Evolutionary conservation across 1,284 basidiomycete species (phyloP), one percentile per base, ranked within the genome.

Genomic region (Austroboletus niveus): DNA sequence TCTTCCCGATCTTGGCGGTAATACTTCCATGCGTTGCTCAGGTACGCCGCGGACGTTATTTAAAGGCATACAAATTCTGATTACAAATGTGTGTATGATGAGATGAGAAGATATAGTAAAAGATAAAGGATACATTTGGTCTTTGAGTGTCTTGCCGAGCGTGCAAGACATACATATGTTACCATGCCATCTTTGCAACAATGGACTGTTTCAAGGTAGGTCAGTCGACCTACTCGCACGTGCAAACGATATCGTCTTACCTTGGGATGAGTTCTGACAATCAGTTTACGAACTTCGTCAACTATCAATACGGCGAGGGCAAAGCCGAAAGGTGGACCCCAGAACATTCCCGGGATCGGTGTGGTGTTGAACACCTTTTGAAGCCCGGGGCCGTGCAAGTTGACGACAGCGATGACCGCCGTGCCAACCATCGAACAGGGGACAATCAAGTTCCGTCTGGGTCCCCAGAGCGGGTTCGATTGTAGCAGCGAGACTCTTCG

Each of bases 201-300:
- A 70, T 57, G 3, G 68, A 66, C 65, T 66, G 14, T 4, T 35
- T 6, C 9, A 24, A 36, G 5, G 6, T 1, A 15, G 44, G 34
- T 69, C 7, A 69, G 62, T 39, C 32, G 31, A 36, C 34, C 14
- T 36, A 29, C 29, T 29, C 8, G 7, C 8, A 29, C 29, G 8
- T 9, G 8, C 7, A 29, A 29, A 29, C 29, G 7, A 29, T 8
- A 5, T 6, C 1, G 29, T 8, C 61, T 62, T 44, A 71, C 74
- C 57, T 72, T 69, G 3, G 75, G 74, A 51, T 74, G 74, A 5
- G 66, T 67, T 51, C 74, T 62, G 45, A 74, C 75, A 27, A 75
- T 59, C 48, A 74, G 52, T 60, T 75, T 75, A 50, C 75, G 60
- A 17, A 67, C 38, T 53, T 75, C 75, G 54, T 75, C 74, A 57